Evolutionary conservation across 2,329 filamentous ascomycete genomes (phyloP), one percentile per base, ranked within the genome.

Genomic region (Colletotrichum destructivum): DNA sequence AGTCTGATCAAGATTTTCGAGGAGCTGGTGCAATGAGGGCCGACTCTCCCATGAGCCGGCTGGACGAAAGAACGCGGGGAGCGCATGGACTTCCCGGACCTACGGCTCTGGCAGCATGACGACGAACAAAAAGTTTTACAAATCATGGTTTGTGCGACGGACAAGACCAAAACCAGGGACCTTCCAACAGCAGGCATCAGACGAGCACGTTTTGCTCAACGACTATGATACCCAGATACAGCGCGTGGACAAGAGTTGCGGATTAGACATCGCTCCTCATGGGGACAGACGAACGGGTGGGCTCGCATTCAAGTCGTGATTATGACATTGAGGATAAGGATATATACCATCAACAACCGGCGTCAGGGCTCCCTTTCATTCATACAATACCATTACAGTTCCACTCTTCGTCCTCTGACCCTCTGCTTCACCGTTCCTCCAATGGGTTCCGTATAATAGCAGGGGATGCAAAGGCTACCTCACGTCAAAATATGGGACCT

Each of bases 1-100:
- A 96, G 88, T 78, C 84, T 96, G 47, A 86, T 89, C 62, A 86
- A 86, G 71, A 91, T 98, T 40, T 91, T 98, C 76, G 87, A 91
- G 69, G 87, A 93, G 66, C 82, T 97, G 78, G 82, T 86, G 26
- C 71, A 77, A 75, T 78, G 73, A 61, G 44, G 23, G 49, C 26
- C 44, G 31, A 16, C 18, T 35, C 35, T n/a, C 40, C 7, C 5
- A 55, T 49, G 18, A 42, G 31, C 55, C 59, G 56, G 56, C 56
- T 62, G 51, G 23, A 46, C 57, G 42, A 46, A 51, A 57, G 63
- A 61, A 62, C n/a, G 44, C 55, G 62, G 42, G n/a, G 55, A 60
- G 55, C 47, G n/a, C 11, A n/a, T 26, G 59, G 55, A 47, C 49
- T 35, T 26, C 57, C 21, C 47, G 54, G 67, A 31, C 55, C 68